Conservation (phyloP, 2,329 filamentous ascomycete genomes). For the Aspergillus tanneri region DNA sequence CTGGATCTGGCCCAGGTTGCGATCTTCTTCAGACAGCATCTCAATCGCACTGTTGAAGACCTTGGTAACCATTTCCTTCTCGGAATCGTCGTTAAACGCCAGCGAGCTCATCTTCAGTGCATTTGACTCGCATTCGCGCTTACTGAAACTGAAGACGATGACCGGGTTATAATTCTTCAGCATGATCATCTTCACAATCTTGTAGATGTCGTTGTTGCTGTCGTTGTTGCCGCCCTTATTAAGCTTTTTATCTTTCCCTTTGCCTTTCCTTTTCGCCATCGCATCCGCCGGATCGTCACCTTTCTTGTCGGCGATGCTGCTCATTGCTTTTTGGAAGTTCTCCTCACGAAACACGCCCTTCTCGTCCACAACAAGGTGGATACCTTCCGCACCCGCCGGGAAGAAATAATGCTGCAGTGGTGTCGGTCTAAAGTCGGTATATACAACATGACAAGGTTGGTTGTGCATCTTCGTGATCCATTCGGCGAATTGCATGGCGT, state of each 20-base stretch:
- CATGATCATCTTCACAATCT: slow-evolving; percentile 99
- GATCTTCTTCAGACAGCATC: slow-evolving; percentile 88
- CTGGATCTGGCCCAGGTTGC: slow-evolving; percentile 81
- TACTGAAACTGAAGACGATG: slow-evolving; percentile 99
- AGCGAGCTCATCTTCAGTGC: slow-evolving; percentile 83
- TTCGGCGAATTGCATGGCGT: slow-evolving; percentile 98
- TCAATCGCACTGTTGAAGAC: slow-evolving; percentile 94
- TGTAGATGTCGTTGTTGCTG: slow-evolving; percentile 80
- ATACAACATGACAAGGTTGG: slow-evolving; percentile 97
- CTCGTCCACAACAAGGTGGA: slow-evolving; percentile 92
- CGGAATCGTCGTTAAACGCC: slow-evolving; percentile 93
- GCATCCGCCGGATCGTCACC: slow-evolving; percentile 79
- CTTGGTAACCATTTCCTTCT: slow-evolving; percentile 89
- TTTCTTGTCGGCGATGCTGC: slow-evolving; percentile 80
- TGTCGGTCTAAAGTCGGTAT: slow-evolving; percentile 96
- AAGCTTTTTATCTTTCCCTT: slow-evolving; percentile 85
- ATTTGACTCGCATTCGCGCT: slow-evolving; percentile 89
- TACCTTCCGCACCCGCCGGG: slow-evolving; percentile 86
- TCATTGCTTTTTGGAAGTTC: slow-evolving; percentile 97
- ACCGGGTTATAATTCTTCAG: slow-evolving; percentile 95
- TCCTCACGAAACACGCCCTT: slow-evolving; percentile 94
- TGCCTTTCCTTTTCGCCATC: slow-evolving; percentile 77
- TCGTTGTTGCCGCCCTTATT: slow-evolving; percentile 78
- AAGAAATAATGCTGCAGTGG: slow-evolving; percentile 98
- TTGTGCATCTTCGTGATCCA: slow-evolving; percentile 99